Evolutionary conservation across 306 rosid genomes (phyloP), one percentile per base, ranked within the genome.

Genomic region (Trifolium dubium): DNA sequence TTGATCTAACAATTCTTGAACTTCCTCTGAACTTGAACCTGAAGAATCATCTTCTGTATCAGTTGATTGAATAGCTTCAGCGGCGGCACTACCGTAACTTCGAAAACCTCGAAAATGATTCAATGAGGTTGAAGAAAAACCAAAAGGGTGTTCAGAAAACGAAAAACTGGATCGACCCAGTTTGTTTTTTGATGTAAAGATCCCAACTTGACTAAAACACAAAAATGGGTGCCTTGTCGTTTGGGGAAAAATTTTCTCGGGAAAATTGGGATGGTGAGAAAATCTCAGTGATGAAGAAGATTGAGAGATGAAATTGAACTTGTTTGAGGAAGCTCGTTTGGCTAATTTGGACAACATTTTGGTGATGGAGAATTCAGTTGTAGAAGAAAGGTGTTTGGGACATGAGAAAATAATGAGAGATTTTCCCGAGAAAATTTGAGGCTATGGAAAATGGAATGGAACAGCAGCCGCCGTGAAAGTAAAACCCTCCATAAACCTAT

Each of bases 401-500:
- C 23, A 23, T 23, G 62, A 73, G 58, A 50, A 59, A 56, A 49
- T 7, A 56, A n/a, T 35, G 5, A 4, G 62, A 58, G 54, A 60
- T 40, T 54, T 67, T 77, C 37, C 19, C 43, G 28, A 28, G 60
- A 44, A 77, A 66, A 63, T 4, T 53, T 13, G 71, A 37, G 70
- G 32, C 32, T 10, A 6, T 6, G 18, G 28, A 68, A 53, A 8
- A 49, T 46, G 39, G 56, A 31, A 29, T 10, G 66, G 9, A 30
- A 43, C 18, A 17, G 77, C 10, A 67, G 92, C 92, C 81, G 92
- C 91, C 88, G 14, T 46, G 65, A 13, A 60, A 1, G 37, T 83
- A 77, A 89, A 89, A 80, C 84, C 95, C 97, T 85, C 71, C 85
- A 12, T 80, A 88, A 90, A 88, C 90, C 96, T 90, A 81, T 41